A percentile compares a stretch with the other conserved stretches of the same genome.
phyloP scores from a whole-genome alignment of 495 filamentous ascomycete genomes.

The Xylaria grammica region DNA sequence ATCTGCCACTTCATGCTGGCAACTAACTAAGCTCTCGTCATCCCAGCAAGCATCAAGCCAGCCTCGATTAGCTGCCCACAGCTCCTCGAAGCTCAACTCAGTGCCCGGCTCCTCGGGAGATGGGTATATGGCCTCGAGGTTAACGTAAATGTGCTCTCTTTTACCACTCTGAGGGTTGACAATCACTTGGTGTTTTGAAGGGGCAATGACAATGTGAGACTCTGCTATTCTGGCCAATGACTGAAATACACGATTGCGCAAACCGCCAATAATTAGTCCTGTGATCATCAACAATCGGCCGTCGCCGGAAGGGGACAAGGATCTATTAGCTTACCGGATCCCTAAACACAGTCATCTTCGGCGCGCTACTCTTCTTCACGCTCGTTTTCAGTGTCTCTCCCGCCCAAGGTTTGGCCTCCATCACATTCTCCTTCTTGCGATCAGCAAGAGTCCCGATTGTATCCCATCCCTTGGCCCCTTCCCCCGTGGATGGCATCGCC shows the following conservation, averaged over 20 bases:
- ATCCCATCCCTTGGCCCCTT: slow-evolving; percentile 79
- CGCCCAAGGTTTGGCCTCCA: slow-evolving; percentile 88
- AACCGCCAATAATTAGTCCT: slow-evolving; percentile 90
- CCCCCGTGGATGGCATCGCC: slow-evolving; percentile 44
- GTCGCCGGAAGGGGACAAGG: slow-evolving; percentile 38
- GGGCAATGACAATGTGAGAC: slow-evolving; percentile 55
- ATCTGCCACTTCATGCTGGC: slow-evolving; percentile 24
- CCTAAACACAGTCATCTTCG: slow-evolving; percentile 92
- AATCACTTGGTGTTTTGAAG: slow-evolving; percentile 68
- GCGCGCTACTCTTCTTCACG: slow-evolving; percentile 71
- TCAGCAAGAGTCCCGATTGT: slow-evolving; percentile 84
- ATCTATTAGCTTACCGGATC: slow-evolving; percentile 80
- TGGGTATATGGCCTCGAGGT: slow-evolving; percentile 84
- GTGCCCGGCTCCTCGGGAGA: slow-evolving; percentile 66
- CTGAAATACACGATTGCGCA: slow-evolving; percentile 56
- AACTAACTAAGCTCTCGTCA: slow-evolving; percentile 39
- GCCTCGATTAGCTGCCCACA: slow-evolving; percentile 78
- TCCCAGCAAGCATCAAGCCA: slow-evolving; percentile 79
- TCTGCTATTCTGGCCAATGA: slow-evolving; percentile 56
- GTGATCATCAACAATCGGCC: slow-evolving; percentile 84
- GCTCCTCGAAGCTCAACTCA: slow-evolving; percentile 89
- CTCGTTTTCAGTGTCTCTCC: slow-evolving; percentile 89
- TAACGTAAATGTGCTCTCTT: slow-evolving; percentile 83
- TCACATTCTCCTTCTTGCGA: slow-evolving; percentile 89
- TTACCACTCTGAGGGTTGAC: slow-evolving; percentile 79